Evolutionary conservation across 2,329 filamentous ascomycete species (phyloP).

Genomic region (Rutstroemia sp.): DNA sequence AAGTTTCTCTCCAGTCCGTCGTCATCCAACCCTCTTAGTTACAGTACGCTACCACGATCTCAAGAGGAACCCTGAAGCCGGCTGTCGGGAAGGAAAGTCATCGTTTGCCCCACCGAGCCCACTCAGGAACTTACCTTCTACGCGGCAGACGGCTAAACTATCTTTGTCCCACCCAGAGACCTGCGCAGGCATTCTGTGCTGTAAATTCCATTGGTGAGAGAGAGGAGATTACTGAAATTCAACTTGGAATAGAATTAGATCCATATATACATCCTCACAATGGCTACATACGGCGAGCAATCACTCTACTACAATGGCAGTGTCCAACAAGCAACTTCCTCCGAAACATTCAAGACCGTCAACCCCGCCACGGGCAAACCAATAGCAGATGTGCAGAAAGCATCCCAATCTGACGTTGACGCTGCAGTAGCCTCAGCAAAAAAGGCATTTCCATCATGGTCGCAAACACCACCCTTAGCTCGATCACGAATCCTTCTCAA

Average conservation of each 20-base stretch:
- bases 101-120: conserved; percentile 2
- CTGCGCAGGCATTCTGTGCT: neutral
- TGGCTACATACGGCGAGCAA: conserved; percentile 39
- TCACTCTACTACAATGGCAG: conserved; percentile 72
- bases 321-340: conserved; percentile 51
- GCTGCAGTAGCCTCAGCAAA: conserved; percentile 64
- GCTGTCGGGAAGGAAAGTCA: no score
- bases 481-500: conserved; percentile 72
- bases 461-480: conserved; percentile 62
- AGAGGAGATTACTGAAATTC: neutral
- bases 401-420: conserved; percentile 61
- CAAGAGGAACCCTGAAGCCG: no score
- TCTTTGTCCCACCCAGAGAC: neutral
- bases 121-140: conserved; percentile 3
- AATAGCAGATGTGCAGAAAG: conserved; percentile 64
- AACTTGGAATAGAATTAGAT: neutral
- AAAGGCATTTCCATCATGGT: conserved; percentile 69
- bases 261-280: conserved; percentile 15
- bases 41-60: neutral
- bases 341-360: conserved; percentile 61
- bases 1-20: neutral
- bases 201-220: conserved; percentile 6
- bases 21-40: neutral
- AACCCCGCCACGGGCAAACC: conserved; percentile 65
- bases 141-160: neutral